Evolutionary conservation across 108 stramenopile species (phyloP), one percentile per base, ranked within the genome.

Genomic region (Stephanodiscus minutulus): DNA sequence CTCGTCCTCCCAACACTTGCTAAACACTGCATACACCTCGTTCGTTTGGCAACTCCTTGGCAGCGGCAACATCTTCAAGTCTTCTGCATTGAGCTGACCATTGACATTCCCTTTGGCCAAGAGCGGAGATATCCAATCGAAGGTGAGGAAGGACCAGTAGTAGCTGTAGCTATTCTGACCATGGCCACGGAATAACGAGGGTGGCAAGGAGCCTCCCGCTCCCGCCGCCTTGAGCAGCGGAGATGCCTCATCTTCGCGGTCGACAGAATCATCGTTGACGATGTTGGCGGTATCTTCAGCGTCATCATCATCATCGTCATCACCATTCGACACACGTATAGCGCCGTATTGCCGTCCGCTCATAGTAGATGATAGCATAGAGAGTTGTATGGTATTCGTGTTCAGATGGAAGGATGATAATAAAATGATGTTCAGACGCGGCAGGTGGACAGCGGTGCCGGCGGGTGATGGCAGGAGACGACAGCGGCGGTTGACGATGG

Each of bases 61-160:
- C 15, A 97, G 72, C 12, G 90, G 88, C 21, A 90, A 53, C 13
- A 64, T 24, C 5, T 85, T 49, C 56, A 97, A 66, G 74, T 96
- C 95, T 17, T 79, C 73, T 5, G 80, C 76, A 33, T 96, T 81
- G 27, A 96, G 81, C 67, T 79, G 82, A 35, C 82, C 79, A 22
- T 89, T 85, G 17, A 52, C 60, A 66, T 91, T 87, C 13, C 92
- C 91, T 11, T 82, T 21, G 3, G 75, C 64, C 31, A 96, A 39
- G n/a, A 96, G 63, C 7, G 89, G 84, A 0, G 66, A 66, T 56
- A 94, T 83, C 89, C 88, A 96, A n/a, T 78, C 61, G 73, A 94
- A 94, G 12, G 80, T 77, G n/a, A 90, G 63, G 64, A 70, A 58
- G 24, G 86, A 76, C 86, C 84, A 88, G 12, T 75, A 29, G 13